Evolutionary conservation across 192 early-diverging fungal genomes (phyloP).

Genomic region (Coemansia erecta): DNA sequence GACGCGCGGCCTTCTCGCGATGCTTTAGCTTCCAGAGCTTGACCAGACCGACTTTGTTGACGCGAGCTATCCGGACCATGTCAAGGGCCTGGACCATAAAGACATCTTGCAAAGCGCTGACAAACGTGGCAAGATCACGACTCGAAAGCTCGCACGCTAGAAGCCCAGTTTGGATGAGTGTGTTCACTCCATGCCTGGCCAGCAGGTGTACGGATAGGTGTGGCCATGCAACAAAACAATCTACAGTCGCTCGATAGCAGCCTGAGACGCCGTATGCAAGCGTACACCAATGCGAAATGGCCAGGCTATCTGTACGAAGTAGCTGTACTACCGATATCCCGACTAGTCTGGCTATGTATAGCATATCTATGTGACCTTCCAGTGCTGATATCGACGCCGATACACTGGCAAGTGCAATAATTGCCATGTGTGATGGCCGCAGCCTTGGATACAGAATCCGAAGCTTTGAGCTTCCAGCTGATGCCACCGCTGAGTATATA

Average conservation of each 20-base stretch:
- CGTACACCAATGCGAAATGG: neutral
- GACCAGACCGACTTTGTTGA: neutral
- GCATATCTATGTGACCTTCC: neutral
- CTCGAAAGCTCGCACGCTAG: neutral
- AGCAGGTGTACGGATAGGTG: neutral
- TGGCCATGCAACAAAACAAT: neutral
- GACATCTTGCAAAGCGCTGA: neutral
- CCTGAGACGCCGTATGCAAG: neutral
- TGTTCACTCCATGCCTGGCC: no score
- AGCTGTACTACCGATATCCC: neutral
- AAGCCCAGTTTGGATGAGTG: neutral
- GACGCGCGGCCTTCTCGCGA: neutral
- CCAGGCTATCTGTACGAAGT: neutral
- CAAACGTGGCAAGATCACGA: neutral
- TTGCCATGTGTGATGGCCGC: no score
- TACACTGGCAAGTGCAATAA: no score
- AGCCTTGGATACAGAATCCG: neutral
- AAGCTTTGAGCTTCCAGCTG: neutral
- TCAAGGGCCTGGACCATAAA: neutral
- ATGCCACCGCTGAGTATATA: no score
- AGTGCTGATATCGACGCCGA: neutral
- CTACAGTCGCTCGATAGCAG: neutral
- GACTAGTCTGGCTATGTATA: neutral
- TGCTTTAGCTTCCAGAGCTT: neutral
- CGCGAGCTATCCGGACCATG: neutral